phyloP scores from a whole-genome alignment of 176 grass and related monocot genomes.

The Aegilops bicornis region DNA sequence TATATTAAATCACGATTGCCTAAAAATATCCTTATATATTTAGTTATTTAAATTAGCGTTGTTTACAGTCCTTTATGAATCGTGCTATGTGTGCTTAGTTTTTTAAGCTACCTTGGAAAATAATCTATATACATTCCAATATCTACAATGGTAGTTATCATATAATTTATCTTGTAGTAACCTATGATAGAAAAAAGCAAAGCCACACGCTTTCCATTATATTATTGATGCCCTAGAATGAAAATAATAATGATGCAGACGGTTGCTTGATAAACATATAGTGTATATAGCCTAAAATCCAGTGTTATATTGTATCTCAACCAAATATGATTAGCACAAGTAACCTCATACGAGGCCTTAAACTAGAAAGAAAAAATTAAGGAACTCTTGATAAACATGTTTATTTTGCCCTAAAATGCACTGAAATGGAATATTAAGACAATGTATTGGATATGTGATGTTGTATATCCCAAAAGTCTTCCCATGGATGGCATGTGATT shows the following conservation, averaged over 20 bases:
- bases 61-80: neutral
- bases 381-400: neutral
- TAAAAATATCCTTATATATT: no score
- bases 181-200: neutral
- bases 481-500: neutral
- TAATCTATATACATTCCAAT: neutral
- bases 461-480: neutral
- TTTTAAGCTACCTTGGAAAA: neutral
- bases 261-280: neutral
- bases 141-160: neutral
- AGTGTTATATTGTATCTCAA: neutral
- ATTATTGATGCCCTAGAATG: neutral
- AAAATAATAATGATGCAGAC: neutral
- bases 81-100: neutral
- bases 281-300: neutral
- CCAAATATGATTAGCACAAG: neutral
- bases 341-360: neutral
- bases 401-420: neutral
- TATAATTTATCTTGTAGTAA: neutral
- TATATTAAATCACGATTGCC: neutral
- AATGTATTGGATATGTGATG: neutral
- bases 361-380: neutral
- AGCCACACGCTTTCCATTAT: neutral
- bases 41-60: no score
- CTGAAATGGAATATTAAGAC: neutral